These are phyloP conservation scores for Ustulina deusta DNA, from an alignment of 2,329 filamentous ascomycete genomes.

Conservation along the genomic window DNA sequence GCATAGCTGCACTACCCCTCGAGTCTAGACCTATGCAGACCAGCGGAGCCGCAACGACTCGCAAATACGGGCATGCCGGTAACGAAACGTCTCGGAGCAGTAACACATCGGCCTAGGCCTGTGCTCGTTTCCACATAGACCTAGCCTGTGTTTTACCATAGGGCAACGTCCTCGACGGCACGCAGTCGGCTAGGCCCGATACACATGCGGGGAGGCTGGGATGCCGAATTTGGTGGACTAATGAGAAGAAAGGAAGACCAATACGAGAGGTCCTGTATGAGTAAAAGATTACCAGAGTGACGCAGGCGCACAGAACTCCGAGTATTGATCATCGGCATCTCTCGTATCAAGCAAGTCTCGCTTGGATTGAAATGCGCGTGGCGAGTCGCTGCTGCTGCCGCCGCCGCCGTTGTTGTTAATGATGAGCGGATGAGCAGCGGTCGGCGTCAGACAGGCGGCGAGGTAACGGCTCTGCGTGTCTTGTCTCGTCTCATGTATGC, in stretches of 20 bases:
- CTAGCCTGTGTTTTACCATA: slow-evolving; percentile 1
- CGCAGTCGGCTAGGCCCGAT: slow-evolving; percentile 26
- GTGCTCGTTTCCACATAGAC: slow-evolving; percentile 18
- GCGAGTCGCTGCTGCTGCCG: background rate
- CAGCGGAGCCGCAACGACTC: slow-evolving; percentile 35
- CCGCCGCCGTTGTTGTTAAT: slow-evolving; percentile 10
- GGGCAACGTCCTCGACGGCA: slow-evolving; percentile 13
- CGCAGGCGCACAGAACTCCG: slow-evolving; percentile 15
- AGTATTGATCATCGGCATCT: slow-evolving; percentile 20
- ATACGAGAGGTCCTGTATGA: background rate
- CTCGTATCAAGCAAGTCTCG: slow-evolving; percentile 22
- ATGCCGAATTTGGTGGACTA: slow-evolving; percentile 22
- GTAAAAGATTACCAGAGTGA: slow-evolving; percentile 12
- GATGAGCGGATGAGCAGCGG: slow-evolving; percentile 14
- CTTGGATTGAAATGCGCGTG: background rate
- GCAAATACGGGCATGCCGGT: slow-evolving; percentile 29
- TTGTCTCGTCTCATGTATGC: slow-evolving; percentile 29
- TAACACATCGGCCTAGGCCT: slow-evolving; percentile 18
- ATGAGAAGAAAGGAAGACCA: background rate
- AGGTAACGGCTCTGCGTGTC: slow-evolving; percentile 20
- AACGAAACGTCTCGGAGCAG: slow-evolving; percentile 20
- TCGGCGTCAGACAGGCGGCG: slow-evolving; percentile 13
- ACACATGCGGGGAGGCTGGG: slow-evolving; percentile 21
- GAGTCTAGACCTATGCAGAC: slow-evolving; percentile 28
- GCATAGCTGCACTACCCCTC: slow-evolving; percentile 10